Evolutionary conservation across 257 asterid species (phyloP), one percentile per base, ranked within the genome.

Genomic region (Lithospermum erythrorhizon): DNA sequence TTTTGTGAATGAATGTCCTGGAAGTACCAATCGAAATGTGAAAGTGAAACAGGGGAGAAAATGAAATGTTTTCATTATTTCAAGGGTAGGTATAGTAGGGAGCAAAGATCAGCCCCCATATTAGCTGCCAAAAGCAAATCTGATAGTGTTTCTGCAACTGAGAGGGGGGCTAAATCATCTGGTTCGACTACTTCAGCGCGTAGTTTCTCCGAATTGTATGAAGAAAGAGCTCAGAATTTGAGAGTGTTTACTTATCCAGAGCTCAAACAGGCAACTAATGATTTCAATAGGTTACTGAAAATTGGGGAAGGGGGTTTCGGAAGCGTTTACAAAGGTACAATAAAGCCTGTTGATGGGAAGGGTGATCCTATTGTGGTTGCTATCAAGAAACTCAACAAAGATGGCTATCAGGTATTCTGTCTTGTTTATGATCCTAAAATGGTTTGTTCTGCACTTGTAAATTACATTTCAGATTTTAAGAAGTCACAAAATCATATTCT

Each of bases 301-400:
- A 77, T 90, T 30, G 97, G 97, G 0, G 96, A 90, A 75, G 97
- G 97, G 4, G 97, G 97, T 18, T 90, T 90, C 54, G 97, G 96
- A 56, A 79, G 90, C 53, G 97, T 90, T 0, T 87, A 81, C 53
- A 82, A 75, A 56, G 96, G 84, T n/a, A 70, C 69, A 18, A 85
- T 87, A 70, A 85, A 75, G 64, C 83, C 87, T 21, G 76, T 57
- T 58, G 83, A 75, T 15, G 87, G 80, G 27, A 73, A 78, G 30
- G 87, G 85, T 60, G 83, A 84, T 1, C 76, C 79, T 25, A 23
- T 65, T 59, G 68, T 79, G 24, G 97, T 83, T 74, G 97, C 97
- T 16, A 71, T 90, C 56, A 90, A 90, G 61, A 90, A 87, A 70
- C 96, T 90, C 71, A 83, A 78, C 53, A 75, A 58, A 71, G 90